phyloP scores from a whole-genome alignment of 768 basidiomycete genomes.

The Galerina marginata region DNA sequence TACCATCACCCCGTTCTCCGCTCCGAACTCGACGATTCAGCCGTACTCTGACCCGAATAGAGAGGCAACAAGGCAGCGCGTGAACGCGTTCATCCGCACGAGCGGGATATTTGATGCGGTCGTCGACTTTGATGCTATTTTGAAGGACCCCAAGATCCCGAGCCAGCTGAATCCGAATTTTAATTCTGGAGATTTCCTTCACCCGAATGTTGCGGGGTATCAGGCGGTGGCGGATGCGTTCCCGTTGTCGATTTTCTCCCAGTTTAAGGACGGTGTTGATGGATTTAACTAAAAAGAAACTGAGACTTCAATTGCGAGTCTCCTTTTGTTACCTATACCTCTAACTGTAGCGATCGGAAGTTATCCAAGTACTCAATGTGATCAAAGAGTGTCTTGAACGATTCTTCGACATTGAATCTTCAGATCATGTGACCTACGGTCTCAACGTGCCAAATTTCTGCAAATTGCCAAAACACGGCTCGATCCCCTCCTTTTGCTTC shows the following conservation, averaged over 20 bases:
- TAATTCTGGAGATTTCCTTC: constrained; percentile 53
- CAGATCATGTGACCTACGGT: too few species aligned
- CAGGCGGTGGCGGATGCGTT: constrained; percentile 46
- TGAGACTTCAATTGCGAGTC: neutral
- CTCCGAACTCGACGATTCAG: constrained; percentile 35
- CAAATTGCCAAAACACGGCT: too few species aligned
- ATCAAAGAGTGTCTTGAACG: too few species aligned
- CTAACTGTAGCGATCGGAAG: too few species aligned
- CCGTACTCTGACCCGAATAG: constrained; percentile 44
- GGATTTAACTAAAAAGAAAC: neutral
- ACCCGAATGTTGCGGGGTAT: constrained; percentile 54
- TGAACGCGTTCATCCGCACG: constrained; percentile 49
- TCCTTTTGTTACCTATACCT: neutral
- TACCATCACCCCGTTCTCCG: constrained; percentile 56
- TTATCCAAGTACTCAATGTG: too few species aligned
- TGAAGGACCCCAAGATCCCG: constrained; percentile 43
- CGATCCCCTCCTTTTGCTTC: too few species aligned
- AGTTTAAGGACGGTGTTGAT: constrained; percentile 1
- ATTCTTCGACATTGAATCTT: too few species aligned
- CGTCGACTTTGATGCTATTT: constrained; percentile 50
- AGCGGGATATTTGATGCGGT: constrained; percentile 50
- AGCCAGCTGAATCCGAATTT: constrained; percentile 41
- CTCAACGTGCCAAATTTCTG: too few species aligned
- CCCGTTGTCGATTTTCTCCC: constrained; percentile 30
- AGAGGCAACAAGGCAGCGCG: constrained; percentile 45